Evolutionary conservation across 2,329 filamentous ascomycete species (phyloP).

Genomic region (Ophiosphaerella korrae): DNA sequence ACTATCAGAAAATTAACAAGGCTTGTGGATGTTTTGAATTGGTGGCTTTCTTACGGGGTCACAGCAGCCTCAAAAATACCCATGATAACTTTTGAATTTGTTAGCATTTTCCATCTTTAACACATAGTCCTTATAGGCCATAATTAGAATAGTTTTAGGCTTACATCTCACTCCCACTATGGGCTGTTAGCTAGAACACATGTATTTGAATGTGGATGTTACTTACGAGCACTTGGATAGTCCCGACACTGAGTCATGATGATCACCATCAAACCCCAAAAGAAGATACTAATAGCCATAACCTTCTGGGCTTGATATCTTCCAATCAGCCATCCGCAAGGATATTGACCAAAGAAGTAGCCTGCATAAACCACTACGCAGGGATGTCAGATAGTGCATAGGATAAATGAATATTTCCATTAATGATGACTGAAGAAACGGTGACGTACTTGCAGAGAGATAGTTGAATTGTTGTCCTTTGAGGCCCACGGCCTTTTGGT

Average conservation of each 20-base stretch:
- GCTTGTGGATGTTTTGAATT: conserved; percentile 6
- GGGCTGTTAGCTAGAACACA: too few relatives aligned
- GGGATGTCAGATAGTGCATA: too few relatives aligned
- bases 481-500: conserved; percentile 41
- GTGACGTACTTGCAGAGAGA: conserved; percentile 33
- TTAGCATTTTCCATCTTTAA: too few relatives aligned
- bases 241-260: conserved; percentile 34
- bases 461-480: conserved; percentile 45
- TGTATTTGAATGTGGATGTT: too few relatives aligned
- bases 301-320: conserved; percentile 46
- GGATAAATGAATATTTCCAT: too few relatives aligned
- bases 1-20: conserved; percentile 2
- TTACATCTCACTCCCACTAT: too few relatives aligned
- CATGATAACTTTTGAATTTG: conserved; percentile 27
- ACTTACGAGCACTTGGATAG: background rate
- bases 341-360: conserved; percentile 51
- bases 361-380: conserved; percentile 43
- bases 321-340: conserved; percentile 49
- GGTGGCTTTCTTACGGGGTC: conserved; percentile 20
- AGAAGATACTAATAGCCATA: conserved; percentile 36
- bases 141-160: conserved; percentile 4
- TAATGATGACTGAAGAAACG: too few relatives aligned
- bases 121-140: conserved; percentile 1
- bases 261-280: conserved; percentile 45
- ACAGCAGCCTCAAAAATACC: conserved; percentile 44